A percentile compares a stretch with the other conserved stretches of the same genome.
Evolutionary conservation across 2,329 filamentous ascomycete genomes (phyloP).

Genomic region (Blumeria hordei): DNA sequence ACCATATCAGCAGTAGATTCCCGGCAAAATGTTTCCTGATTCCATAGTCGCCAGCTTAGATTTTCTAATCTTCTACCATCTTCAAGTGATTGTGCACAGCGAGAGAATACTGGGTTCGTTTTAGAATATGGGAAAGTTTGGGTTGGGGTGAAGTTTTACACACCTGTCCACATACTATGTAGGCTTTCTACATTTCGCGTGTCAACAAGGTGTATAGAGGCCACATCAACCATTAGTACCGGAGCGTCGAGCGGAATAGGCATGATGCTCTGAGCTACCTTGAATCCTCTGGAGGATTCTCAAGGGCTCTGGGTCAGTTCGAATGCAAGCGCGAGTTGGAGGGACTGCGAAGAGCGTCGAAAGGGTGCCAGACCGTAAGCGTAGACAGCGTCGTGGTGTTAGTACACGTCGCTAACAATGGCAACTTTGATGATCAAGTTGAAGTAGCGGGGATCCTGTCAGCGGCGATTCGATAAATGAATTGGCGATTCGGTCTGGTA

Average conservation of each 20-base stretch:
- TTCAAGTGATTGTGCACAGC: conserved; percentile 81
- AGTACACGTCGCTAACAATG: no score
- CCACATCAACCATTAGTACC: conserved; percentile 75
- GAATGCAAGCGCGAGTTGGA: neutral
- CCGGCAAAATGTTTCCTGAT: conserved; percentile 76
- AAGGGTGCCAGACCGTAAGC: neutral
- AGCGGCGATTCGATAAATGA: no score
- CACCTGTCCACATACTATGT: conserved; percentile 93
- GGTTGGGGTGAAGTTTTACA: conserved; percentile 17
- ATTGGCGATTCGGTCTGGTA: no score
- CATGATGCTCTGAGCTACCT: conserved; percentile 26
- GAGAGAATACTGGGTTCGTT: conserved; percentile 50
- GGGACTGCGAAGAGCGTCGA: neutral
- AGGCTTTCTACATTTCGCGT: conserved; percentile 80
- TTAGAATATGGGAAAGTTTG: neutral
- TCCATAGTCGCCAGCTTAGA: conserved; percentile 89
- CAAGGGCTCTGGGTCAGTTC: neutral
- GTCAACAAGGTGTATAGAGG: conserved; percentile 84
- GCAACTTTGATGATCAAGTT: no score
- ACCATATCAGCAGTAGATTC: conserved; percentile 33
- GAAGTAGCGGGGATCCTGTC: no score
- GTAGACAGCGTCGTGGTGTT: no score
- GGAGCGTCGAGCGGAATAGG: conserved; percentile 62
- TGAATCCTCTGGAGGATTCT: no score
- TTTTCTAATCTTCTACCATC: conserved; percentile 86